A percentile compares a stretch with the other conserved stretches of the same genome.
Evolutionary conservation across 768 basidiomycete genomes (phyloP).

Genomic region (Hebeloma cylindrosporum): DNA sequence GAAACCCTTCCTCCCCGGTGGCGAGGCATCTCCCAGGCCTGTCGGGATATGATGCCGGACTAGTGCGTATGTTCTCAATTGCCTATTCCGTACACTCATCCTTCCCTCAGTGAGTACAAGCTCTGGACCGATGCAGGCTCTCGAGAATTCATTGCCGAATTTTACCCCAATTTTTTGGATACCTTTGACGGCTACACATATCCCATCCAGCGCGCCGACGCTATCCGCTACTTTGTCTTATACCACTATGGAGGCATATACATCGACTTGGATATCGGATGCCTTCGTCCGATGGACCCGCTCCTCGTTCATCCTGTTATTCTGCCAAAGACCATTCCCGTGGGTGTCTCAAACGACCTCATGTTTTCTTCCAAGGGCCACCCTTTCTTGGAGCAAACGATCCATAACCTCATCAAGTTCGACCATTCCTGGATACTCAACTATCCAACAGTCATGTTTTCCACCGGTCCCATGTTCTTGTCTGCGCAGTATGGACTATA

Average conservation of each 20-base stretch:
- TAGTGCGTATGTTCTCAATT: slow-evolving; percentile 63
- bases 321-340: slow-evolving; percentile 93
- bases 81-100: slow-evolving; percentile 9
- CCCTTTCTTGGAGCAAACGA: slow-evolving; percentile 90
- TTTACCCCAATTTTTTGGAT: slow-evolving; percentile 92
- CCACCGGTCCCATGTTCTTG: slow-evolving; percentile 98
- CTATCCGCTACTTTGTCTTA: slow-evolving; percentile 96
- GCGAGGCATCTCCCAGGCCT: slow-evolving; percentile 77
- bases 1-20: slow-evolving; percentile 81
- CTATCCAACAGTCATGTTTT: slow-evolving; percentile 99
- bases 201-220: slow-evolving; percentile 93
- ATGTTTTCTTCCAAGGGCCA: slow-evolving; percentile 87
- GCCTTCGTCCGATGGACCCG: slow-evolving; percentile 81
- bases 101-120: slow-evolving; percentile 77
- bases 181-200: slow-evolving; percentile 93
- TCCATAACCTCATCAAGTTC: slow-evolving; percentile 87
- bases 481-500: slow-evolving; percentile 93
- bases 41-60: slow-evolving; percentile 91
- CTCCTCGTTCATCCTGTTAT: slow-evolving; percentile 85
- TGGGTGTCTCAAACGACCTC: slow-evolving; percentile 96
- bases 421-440: slow-evolving; percentile 94
- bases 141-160: slow-evolving; percentile 81
- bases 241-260: slow-evolving; percentile 95
- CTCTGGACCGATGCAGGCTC: slow-evolving; percentile 95
- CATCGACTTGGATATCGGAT: slow-evolving; percentile 96